Evolutionary conservation across 768 basidiomycete genomes (phyloP).

Genomic region (Bullera alba): DNA sequence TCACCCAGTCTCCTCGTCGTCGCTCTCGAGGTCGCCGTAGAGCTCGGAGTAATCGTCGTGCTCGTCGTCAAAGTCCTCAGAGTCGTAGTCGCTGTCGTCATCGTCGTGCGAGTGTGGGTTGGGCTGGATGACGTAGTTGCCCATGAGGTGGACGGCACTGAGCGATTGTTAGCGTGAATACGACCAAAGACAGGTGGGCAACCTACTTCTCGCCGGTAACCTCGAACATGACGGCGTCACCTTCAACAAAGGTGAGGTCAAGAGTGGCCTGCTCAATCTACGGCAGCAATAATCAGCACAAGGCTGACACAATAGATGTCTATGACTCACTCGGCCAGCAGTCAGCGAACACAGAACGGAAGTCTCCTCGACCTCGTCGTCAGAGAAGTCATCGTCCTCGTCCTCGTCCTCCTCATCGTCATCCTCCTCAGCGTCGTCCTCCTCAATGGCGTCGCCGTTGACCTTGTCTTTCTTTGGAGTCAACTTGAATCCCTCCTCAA

Average conservation of each 20-base stretch:
- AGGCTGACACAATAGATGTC: neutral
- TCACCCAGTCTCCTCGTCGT: slow-evolving; percentile 14
- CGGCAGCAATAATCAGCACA: neutral
- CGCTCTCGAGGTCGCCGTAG: slow-evolving; percentile 49
- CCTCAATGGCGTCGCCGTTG: slow-evolving; percentile 10
- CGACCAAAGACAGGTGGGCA: neutral
- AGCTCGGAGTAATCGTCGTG: slow-evolving; percentile 61
- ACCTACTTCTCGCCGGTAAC: slow-evolving; percentile 67
- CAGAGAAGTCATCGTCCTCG: slow-evolving; percentile 49
- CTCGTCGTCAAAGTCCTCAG: slow-evolving; percentile 69
- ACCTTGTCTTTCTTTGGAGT: slow-evolving; percentile 59
- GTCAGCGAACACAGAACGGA: slow-evolving; percentile 67
- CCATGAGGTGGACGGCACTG: slow-evolving; percentile 64
- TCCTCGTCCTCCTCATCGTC: slow-evolving; percentile 43
- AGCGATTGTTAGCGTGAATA: neutral
- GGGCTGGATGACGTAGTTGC: slow-evolving; percentile 65
- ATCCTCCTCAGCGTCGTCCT: slow-evolving; percentile 16
- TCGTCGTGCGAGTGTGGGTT: slow-evolving; percentile 50
- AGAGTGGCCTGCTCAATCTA: slow-evolving; percentile 71
- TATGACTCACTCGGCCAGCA: slow-evolving; percentile 61
- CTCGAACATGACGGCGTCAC: slow-evolving; percentile 59
- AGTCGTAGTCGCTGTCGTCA: slow-evolving; percentile 74
- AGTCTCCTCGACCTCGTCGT: slow-evolving; percentile 42
- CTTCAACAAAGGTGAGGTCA: slow-evolving; percentile 64
- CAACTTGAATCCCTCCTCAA: slow-evolving; percentile 45